Percentiles rank a stretch among this genome's conserved stretches.
These are phyloP conservation scores for Nicotiana benthamiana DNA, from an alignment of 257 asterid genomes.

Conservation along the genomic window DNA sequence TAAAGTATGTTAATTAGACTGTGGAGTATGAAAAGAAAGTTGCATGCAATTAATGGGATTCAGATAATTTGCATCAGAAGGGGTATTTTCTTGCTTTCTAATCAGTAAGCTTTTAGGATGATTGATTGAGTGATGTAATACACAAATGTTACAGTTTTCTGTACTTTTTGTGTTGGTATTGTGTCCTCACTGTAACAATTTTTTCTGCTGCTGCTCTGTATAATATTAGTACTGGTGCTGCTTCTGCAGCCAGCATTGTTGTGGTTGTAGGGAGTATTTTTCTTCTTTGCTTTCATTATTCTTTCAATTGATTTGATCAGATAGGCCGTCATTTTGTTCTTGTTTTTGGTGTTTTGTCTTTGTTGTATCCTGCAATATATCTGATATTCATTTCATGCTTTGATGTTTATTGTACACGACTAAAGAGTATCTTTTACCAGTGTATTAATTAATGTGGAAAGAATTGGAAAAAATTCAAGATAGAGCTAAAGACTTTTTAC, in stretches of 20 bases:
- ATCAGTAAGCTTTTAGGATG: conserved; percentile 37
- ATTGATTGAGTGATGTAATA: conserved; percentile 51
- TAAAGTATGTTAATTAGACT: no score
- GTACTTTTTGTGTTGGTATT: background rate
- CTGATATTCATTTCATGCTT: background rate
- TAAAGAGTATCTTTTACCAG: background rate
- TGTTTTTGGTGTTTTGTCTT: conserved; percentile 5
- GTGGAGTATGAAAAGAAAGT: conserved; percentile 14
- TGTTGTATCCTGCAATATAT: background rate
- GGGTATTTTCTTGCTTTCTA: conserved; percentile 16
- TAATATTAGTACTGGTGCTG: background rate
- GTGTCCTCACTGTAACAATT: background rate
- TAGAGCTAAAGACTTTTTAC: background rate
- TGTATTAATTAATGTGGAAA: background rate
- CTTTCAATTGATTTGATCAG: conserved; percentile 35
- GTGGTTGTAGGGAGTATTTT: conserved; percentile 10
- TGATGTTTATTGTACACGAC: background rate
- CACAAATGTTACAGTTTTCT: conserved; percentile 11
- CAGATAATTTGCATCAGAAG: background rate
- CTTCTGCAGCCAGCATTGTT: background rate
- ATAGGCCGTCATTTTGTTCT: conserved; percentile 68
- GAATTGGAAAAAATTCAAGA: background rate
- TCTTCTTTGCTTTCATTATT: background rate
- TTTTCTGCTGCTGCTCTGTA: background rate
- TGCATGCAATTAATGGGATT: conserved; percentile 24